These are phyloP conservation scores for Chenopodium formosanum DNA, from an alignment of 148 eudicot species.

Conservation along the genomic window DNA sequence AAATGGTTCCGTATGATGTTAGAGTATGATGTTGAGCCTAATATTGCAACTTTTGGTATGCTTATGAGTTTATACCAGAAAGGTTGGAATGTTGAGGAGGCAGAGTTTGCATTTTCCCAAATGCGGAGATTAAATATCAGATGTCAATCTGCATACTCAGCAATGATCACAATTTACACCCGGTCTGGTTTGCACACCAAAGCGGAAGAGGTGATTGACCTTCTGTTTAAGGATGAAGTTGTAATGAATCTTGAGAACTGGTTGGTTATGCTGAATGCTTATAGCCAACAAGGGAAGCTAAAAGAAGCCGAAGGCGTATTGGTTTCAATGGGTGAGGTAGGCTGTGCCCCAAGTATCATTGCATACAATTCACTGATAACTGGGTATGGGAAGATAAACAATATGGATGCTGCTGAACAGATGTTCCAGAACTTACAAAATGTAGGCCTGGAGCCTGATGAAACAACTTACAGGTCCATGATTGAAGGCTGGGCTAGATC, in stretches of 20 bases:
- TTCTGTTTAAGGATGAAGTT: conserved; percentile 58
- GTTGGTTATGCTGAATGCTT: conserved; percentile 83
- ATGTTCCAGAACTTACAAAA: conserved; percentile 43
- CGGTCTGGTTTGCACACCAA: conserved; percentile 66
- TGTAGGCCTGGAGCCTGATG: conserved; percentile 69
- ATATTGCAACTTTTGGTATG: conserved; percentile 95
- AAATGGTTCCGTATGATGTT: conserved; percentile 81
- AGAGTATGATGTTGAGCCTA: conserved; percentile 65
- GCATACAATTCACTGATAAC: conserved; percentile 82
- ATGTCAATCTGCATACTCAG: conserved; percentile 81
- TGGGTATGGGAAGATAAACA: conserved; percentile 73
- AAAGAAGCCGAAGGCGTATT: conserved; percentile 57
- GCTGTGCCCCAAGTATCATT: conserved; percentile 64
- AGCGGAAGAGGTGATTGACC: conserved; percentile 64
- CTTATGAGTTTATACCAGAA: conserved; percentile 78
- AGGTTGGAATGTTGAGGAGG: conserved; percentile 71
- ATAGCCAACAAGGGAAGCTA: conserved; percentile 86
- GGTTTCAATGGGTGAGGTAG: conserved; percentile 55
- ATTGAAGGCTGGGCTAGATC: conserved; percentile 94
- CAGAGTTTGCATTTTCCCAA: conserved; percentile 61
- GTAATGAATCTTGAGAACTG: conserved; percentile 69
- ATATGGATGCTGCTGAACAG: conserved; percentile 62
- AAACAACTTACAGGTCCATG: conserved; percentile 89
- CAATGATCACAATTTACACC: conserved; percentile 89
- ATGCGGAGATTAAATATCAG: conserved; percentile 56